Evolutionary conservation across 2,329 filamentous ascomycete genomes (phyloP), one percentile per base, ranked within the genome.

Genomic region (Trichoderma arundinaceum): DNA sequence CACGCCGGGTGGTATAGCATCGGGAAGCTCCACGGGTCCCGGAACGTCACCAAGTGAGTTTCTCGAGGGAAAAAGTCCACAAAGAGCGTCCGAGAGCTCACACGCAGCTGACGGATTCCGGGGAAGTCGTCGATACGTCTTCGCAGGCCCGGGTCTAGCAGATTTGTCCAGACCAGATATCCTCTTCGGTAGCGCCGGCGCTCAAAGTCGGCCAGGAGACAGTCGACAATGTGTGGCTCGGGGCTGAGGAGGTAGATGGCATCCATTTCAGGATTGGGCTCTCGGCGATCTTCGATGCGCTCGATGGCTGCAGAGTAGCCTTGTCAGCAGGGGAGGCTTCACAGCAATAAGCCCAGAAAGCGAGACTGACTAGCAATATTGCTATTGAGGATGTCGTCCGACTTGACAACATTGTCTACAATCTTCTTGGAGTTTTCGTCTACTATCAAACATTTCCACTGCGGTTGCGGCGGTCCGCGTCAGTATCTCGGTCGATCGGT

Each of bases 401-500:
- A 91, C 74, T 92, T 94, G 76, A 94, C 87, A 53, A 92, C 91
- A 83, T 94, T 96, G 79, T 96, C 90, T 72, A 99, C 85, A 72
- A 99, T 86, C 78, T 90, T 94, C 77, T 90, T 89, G 76, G 92
- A 94, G 65, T 83, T 84, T 71, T 92, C 89, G 80, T 99, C 95
- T 73, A 97, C 83, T 61, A 99, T 90, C 71, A 99, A 82, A 71
- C 97, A 92, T 86, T 98, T 99, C 95, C 95, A 99, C 93, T 97
- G 70, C 63, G 7, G 51, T 52, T 58, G 44, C 17, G 38, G 44
- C 28, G 19, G 22, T 60, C 49, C 51, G 22, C 35, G 57, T 64
- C 22, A 62, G 53, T 33, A 61, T 71, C 53, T 70, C 67, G 46
- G 13, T 28, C 28, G 35, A 22, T 49, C 51, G 54, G 57, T 48